phyloP scores from a whole-genome alignment of 495 filamentous ascomycete genomes.

The Pseudevernia furfuracea region DNA sequence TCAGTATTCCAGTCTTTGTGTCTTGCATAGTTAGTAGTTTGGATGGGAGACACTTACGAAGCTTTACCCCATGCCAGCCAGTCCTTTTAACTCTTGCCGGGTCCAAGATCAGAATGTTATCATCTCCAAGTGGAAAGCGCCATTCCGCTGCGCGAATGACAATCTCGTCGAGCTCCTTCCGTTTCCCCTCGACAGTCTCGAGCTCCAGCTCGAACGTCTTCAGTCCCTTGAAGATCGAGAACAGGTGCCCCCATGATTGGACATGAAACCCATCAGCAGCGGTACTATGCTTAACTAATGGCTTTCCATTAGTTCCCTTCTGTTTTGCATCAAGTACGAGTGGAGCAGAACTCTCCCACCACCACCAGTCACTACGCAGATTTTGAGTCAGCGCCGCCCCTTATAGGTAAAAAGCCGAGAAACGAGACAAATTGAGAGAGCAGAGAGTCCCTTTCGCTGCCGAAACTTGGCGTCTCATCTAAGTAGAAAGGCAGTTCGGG shows the following conservation, averaged over 20 bases:
- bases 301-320: constrained; percentile 2
- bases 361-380: constrained; percentile 35
- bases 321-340: constrained; percentile 23
- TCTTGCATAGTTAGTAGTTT: not conserved
- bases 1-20: not conserved
- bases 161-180: constrained; percentile 23
- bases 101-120: constrained; percentile 15
- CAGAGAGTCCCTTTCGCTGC: no score
- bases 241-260: constrained; percentile 22
- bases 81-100: constrained; percentile 8
- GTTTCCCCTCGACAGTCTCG: constrained; percentile 28
- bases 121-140: constrained; percentile 19
- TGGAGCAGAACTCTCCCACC: constrained; percentile 26
- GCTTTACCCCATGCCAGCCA: constrained; percentile 17
- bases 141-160: constrained; percentile 15
- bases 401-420: no score
- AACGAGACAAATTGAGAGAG: no score
- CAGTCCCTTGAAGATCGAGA: constrained; percentile 22
- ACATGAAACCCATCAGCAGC: constrained; percentile 14
- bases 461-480: no score
- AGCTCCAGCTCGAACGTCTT: constrained; percentile 26
- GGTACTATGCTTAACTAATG: constrained; percentile 2
- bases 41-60: constrained; percentile 2
- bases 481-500: no score
- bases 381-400: no score